Conservation (phyloP, 192 early-diverging fungal genomes). For the Coemansia sp. region DNA sequence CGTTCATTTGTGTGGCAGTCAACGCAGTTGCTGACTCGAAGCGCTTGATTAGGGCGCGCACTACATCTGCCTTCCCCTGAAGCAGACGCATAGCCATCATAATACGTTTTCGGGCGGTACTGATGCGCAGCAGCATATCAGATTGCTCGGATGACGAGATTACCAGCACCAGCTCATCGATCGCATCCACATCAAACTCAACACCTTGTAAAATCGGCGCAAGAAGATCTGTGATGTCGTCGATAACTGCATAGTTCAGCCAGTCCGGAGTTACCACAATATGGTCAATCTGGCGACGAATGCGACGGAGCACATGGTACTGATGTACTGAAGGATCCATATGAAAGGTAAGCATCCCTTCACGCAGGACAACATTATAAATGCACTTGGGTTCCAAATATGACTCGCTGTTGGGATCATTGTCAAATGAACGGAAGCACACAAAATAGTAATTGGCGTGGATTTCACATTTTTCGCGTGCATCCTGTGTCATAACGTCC, state of each 20-base stretch:
- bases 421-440: constrained; percentile 77
- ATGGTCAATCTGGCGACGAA: constrained; percentile 82
- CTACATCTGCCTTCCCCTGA: constrained; percentile 71
- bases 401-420: constrained; percentile 58
- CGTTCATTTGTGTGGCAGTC: constrained; percentile 39
- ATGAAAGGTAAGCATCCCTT: constrained; percentile 84
- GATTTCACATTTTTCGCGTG: constrained; percentile 87
- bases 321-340: constrained; percentile 74
- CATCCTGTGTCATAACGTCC: constrained; percentile 90
- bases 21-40: constrained; percentile 53
- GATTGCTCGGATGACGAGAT: constrained; percentile 86
- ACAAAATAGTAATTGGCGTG: constrained; percentile 85
- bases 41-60: constrained; percentile 73
- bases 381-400: constrained; percentile 69
- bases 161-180: constrained; percentile 93
- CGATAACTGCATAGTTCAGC: constrained; percentile 94
- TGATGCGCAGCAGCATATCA: constrained; percentile 76
- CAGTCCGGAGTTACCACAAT: constrained; percentile 90
- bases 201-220: constrained; percentile 81
- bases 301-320: constrained; percentile 79
- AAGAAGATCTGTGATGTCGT: constrained; percentile 93
- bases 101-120: constrained; percentile 68
- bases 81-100: constrained; percentile 69
- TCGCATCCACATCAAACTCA: constrained; percentile 92
- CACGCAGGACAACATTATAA: constrained; percentile 66